Base-by-base conservation (phyloP, 768 basidiomycete genomes). In the Cantharellus cinnabarinus region DNA sequence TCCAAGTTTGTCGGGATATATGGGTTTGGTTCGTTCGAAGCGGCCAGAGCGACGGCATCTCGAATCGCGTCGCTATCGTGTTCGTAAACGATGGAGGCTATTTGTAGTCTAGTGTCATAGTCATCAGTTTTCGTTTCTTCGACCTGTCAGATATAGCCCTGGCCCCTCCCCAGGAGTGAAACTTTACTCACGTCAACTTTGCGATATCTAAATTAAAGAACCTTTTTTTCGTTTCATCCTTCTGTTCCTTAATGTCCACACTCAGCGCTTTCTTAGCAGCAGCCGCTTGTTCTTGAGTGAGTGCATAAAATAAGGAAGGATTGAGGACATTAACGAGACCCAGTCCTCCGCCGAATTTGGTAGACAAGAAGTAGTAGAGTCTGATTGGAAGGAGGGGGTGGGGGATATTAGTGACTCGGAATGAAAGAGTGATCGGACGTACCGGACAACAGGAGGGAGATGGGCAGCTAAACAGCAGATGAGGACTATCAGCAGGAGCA, bases 181-280 rank as follows among this genome's bases (percentile, higher is more conserved):
- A 57, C 5, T 14, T 5, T 38, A 41, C 56, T 7, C 41, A 57
- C 56, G 42, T 14, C 42, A 57, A 15, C 14, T 41, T 38, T 39
- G 56, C 56, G 42, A 42, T 38, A 35, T 57, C 56, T 15, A 40
- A 14, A 57, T 57, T 41, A 42, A 57, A 57, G 35, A 57, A 29
- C 14, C 62, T 39, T 20, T 5, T 44, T 37, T 57, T 5, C 38
- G 39, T 41, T 14, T 10, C 61, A 42, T 52, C 20, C 20, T 15
- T 42, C 39, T 48, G 48, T 20, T 58, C 38, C 41, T 61, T 29
- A 29, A 44, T 40, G 10, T n/a, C 10, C 38, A 14, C 7, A 41
- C 37, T 53, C 5, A 62, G 55, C 20, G 54, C 50, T 34, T 14
- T 29, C 35, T 62, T 62, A 10, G 61, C 62, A 14, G 50, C 61